These are phyloP conservation scores for Saccharum hybrid DNA, from an alignment of 202 grass and related monocot genomes.

Conservation along the genomic window DNA sequence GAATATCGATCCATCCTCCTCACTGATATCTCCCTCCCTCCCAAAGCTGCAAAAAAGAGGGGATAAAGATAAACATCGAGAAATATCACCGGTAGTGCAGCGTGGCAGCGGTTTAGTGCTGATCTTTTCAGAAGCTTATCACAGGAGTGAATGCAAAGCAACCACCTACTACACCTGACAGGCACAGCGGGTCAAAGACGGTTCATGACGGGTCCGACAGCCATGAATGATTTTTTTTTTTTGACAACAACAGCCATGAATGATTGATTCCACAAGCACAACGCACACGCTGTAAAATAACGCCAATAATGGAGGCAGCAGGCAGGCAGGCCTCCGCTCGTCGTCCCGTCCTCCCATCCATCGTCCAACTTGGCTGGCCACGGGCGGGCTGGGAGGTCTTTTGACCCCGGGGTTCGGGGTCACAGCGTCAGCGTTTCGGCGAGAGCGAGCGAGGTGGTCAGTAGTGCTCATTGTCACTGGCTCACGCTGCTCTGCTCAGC, in stretches of 20 bases:
- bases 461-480: background rate
- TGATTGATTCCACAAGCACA: background rate
- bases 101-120: background rate
- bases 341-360: background rate
- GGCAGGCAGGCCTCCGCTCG: background rate
- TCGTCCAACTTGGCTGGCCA: conserved; percentile 19
- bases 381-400: background rate
- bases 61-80: background rate
- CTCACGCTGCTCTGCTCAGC: background rate
- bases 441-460: background rate
- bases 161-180: conserved; percentile 15
- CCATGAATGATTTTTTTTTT: too few relatives aligned
- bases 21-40: background rate
- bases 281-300: background rate
- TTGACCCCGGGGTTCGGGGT: background rate
- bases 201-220: background rate
- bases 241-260: too few relatives aligned
- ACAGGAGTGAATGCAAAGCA: conserved; percentile 40
- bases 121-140: conserved; percentile 20
- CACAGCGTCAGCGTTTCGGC: background rate
- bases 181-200: conserved; percentile 3
- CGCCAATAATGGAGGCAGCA: background rate
- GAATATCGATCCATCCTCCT: background rate
- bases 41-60: background rate
- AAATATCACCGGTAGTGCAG: background rate